Evolutionary conservation across 202 grass and related monocot species (phyloP).

Genomic region (Tripidium arundinaceum): DNA sequence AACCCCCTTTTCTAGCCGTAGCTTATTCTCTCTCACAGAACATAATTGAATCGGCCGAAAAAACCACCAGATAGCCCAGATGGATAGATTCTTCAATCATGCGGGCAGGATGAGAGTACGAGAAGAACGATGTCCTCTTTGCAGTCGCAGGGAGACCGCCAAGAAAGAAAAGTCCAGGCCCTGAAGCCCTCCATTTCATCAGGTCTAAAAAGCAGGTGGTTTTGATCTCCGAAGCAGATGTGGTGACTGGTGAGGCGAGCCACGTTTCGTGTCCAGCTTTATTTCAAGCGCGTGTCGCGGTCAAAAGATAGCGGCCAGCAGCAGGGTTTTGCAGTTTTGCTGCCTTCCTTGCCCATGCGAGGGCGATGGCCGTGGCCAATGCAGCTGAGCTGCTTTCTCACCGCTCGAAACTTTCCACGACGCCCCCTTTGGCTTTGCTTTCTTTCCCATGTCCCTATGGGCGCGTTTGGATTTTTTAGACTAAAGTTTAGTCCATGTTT

Average conservation of each 20-base stretch:
- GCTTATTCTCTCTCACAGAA: no score
- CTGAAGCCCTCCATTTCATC: neutral
- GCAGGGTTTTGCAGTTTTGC: neutral
- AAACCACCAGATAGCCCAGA: no score
- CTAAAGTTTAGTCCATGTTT: no score
- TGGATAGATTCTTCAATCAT: slow-evolving; percentile 18
- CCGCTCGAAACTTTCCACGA: neutral
- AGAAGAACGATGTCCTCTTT: neutral
- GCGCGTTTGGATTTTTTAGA: no score
- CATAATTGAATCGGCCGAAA: no score
- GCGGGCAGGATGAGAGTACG: slow-evolving; percentile 12
- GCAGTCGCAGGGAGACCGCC: neutral
- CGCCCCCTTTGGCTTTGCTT: neutral
- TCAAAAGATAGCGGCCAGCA: slow-evolving; percentile 32
- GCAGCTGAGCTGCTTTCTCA: neutral
- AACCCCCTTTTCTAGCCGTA: neutral
- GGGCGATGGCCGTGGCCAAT: neutral
- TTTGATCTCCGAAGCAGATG: neutral
- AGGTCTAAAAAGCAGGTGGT: neutral
- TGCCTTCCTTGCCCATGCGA: neutral
- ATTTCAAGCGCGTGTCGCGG: slow-evolving; percentile 36
- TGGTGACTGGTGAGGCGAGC: slow-evolving; percentile 28
- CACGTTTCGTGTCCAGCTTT: slow-evolving; percentile 37
- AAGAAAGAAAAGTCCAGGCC: neutral
- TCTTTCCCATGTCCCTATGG: no score